Percentiles rank a stretch among this genome's conserved stretches.
phyloP scores from a whole-genome alignment of 768 basidiomycete genomes.

The Phlebiopsis gigantea region DNA sequence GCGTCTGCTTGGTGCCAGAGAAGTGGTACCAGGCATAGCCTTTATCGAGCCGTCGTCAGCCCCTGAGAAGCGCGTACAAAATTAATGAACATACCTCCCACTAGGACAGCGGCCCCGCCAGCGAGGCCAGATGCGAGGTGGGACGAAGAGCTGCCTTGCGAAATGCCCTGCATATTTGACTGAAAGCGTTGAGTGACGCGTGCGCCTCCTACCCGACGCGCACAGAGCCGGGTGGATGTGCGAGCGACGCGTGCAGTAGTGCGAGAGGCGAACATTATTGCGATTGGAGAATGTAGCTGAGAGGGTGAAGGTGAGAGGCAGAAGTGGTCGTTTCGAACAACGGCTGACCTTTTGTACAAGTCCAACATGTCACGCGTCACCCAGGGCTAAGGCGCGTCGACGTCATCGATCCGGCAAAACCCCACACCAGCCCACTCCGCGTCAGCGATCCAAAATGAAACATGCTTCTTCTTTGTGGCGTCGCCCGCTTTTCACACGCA shows the following conservation, averaged over 20 bases:
- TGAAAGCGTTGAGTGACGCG: constrained; percentile 21
- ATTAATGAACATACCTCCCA: constrained; percentile 21
- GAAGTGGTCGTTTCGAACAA: background rate
- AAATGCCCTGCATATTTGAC: constrained; percentile 9
- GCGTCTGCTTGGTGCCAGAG: constrained; percentile 32
- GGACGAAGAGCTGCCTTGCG: constrained; percentile 11
- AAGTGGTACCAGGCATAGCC: constrained; percentile 38
- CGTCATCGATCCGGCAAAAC: background rate
- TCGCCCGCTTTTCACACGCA: background rate
- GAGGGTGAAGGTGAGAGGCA: background rate
- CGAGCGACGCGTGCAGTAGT: background rate
- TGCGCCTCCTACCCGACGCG: constrained; percentile 17
- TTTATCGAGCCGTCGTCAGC: constrained; percentile 12
- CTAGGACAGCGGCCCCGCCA: constrained; percentile 26
- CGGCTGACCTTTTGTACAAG: background rate
- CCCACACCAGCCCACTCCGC: background rate
- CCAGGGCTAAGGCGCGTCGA: background rate
- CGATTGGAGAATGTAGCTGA: background rate
- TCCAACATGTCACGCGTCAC: background rate
- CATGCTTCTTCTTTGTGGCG: constrained; percentile 4
- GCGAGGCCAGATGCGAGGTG: constrained; percentile 26
- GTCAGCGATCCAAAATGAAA: background rate
- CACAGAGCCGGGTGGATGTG: constrained; percentile 1
- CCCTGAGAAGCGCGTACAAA: background rate
- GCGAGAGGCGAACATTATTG: background rate